Conservation (phyloP, 306 rosid species). For the Quercus berberidifolia region DNA sequence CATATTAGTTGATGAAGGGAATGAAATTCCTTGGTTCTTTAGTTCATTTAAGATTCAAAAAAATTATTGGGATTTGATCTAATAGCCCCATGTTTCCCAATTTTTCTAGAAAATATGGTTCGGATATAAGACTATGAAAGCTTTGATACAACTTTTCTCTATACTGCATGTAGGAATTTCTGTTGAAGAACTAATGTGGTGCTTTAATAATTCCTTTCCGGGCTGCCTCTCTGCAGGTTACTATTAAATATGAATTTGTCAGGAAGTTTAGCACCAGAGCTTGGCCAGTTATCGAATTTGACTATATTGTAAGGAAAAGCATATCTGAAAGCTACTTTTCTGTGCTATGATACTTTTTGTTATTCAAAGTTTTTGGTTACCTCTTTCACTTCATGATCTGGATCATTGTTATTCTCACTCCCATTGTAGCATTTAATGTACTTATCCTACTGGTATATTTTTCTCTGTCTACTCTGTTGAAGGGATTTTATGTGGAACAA, state of each 20-base stretch:
- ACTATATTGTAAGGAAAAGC: conserved; percentile 56
- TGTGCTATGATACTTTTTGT: background rate
- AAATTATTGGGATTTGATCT: background rate
- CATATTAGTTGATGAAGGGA: background rate
- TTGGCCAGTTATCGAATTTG: conserved; percentile 59
- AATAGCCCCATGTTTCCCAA: background rate
- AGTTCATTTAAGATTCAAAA: background rate
- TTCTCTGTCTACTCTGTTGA: conserved; percentile 25
- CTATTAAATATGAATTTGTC: conserved; percentile 51
- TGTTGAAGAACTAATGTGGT: conserved; percentile 7
- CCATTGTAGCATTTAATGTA: conserved; percentile 13
- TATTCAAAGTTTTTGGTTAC: background rate
- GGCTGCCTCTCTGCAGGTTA: conserved; percentile 57
- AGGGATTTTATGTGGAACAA: conserved; percentile 97
- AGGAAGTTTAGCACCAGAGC: conserved; percentile 76
- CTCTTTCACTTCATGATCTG: background rate
- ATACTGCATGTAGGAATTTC: conserved; percentile 1
- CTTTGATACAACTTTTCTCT: conserved; percentile 3
- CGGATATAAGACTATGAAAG: background rate
- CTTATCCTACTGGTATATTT: conserved; percentile 25
- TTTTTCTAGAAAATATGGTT: background rate
- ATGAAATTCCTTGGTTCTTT: background rate
- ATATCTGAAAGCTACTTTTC: background rate
- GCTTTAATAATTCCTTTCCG: conserved; percentile 4
- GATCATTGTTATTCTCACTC: background rate